Conservation (phyloP, 2,329 filamentous ascomycete genomes). For the Mycosphaerella arachidis region DNA sequence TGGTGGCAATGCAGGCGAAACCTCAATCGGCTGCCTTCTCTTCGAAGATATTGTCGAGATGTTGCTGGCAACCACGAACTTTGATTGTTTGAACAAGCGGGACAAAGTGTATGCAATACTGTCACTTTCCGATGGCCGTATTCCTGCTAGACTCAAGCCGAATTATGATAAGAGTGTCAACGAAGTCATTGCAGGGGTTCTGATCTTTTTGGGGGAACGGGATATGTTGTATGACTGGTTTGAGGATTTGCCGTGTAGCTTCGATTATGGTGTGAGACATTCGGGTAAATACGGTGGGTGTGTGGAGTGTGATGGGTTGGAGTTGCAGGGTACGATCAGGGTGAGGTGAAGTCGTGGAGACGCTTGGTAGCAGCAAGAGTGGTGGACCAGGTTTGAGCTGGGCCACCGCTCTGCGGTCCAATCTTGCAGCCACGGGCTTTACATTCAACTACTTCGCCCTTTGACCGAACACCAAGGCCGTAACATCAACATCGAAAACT, state of each 20-base stretch:
- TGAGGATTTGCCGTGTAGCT: neutral
- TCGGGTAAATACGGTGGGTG: neutral
- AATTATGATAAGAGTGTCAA: neutral
- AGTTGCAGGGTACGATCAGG: neutral
- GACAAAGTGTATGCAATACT: conserved; percentile 3
- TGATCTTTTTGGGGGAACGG: neutral
- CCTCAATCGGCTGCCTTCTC: neutral
- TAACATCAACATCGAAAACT: too few relatives aligned
- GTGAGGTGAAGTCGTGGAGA: too few relatives aligned
- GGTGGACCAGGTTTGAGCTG: too few relatives aligned
- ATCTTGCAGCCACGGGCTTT: too few relatives aligned
- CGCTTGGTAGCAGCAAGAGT: too few relatives aligned
- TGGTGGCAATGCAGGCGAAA: neutral
- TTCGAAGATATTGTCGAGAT: neutral
- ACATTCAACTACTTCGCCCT: too few relatives aligned
- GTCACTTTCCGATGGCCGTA: neutral
- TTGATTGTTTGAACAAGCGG: neutral
- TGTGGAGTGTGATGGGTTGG: neutral
- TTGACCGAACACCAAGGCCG: too few relatives aligned
- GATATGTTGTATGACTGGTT: neutral
- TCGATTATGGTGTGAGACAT: neutral
- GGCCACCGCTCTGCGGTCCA: too few relatives aligned
- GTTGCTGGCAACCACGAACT: neutral
- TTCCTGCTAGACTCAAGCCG: neutral
- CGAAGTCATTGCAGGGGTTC: neutral